Conservation (phyloP, 495 filamentous ascomycete genomes). For the Sabuloglossum arenarium region DNA sequence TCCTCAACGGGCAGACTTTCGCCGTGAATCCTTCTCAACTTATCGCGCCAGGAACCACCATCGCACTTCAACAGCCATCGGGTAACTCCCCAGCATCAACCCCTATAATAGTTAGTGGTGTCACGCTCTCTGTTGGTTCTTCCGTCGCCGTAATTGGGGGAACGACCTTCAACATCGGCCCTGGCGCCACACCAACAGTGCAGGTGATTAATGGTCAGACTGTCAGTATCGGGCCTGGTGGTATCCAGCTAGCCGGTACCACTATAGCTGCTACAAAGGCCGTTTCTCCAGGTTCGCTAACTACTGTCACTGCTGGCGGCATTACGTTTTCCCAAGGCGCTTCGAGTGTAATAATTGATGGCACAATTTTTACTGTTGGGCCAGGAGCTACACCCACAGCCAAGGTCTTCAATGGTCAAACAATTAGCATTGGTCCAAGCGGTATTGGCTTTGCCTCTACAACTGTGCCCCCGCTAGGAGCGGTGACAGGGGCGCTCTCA, state of each 20-base stretch:
- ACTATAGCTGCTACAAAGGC: not conserved
- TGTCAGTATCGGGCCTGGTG: not conserved
- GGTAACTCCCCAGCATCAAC: not conserved
- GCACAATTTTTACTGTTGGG: conserved; percentile 22
- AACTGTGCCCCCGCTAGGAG: conserved; percentile 15
- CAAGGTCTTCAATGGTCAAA: conserved; percentile 18
- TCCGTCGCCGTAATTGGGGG: not conserved
- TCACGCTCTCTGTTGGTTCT: not conserved
- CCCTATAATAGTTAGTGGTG: not conserved
- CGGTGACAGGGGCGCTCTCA: conserved; percentile 5
- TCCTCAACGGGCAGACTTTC: conserved; percentile 9
- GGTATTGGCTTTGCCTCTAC: conserved; percentile 20
- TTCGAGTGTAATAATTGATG: conserved; percentile 23
- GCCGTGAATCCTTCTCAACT: conserved; percentile 8
- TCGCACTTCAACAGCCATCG: conserved; percentile 5
- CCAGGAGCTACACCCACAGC: conserved; percentile 19
- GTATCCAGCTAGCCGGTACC: not conserved
- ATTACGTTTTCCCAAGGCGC: conserved; percentile 24
- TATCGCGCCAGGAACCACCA: conserved; percentile 6
- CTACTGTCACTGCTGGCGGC: conserved; percentile 17
- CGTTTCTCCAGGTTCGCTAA: conserved; percentile 9
- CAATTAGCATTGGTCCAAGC: conserved; percentile 6
- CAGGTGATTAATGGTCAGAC: conserved; percentile 7
- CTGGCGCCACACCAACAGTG: not conserved
- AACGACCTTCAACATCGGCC: not conserved